These are phyloP conservation scores for Bryum argenteum DNA, from an alignment of 225 moss, liverwort and hornwort genomes.

Conservation along the genomic window DNA sequence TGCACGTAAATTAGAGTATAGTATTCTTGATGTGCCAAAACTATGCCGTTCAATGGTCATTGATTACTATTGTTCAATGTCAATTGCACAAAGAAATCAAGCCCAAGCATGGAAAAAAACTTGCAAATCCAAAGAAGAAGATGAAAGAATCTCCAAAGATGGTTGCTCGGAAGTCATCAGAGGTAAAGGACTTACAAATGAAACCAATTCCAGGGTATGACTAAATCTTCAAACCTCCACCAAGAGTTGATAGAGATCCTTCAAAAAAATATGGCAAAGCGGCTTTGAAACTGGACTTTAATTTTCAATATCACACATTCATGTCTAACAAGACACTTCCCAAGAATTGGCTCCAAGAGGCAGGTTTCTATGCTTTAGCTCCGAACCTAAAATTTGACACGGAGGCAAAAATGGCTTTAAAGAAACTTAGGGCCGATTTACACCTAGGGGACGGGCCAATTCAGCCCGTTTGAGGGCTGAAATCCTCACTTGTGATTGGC, in stretches of 20 bases:
- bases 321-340: not conserved
- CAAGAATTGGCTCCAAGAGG: not conserved
- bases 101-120: not conserved
- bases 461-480: no score
- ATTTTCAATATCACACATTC: not conserved
- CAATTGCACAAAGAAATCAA: not conserved
- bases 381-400: not conserved
- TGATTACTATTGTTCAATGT: not conserved
- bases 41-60: not conserved
- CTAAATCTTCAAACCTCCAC: not conserved
- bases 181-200: not conserved
- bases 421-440: no score
- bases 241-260: no score
- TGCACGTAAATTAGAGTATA: no score
- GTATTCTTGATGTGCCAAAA: no score
- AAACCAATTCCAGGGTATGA: not conserved
- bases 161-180: rapidly evolving
- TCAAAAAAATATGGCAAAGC: no score
- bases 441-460: no score
- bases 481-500: no score
- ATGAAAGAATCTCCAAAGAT: not conserved
- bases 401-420: not conserved
- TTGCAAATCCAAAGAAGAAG: not conserved
- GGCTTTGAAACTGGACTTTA: not conserved
- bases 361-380: not conserved